Base-by-base conservation (phyloP, 2,329 filamentous ascomycete species). In the Thermothelomyces thermophilus region DNA sequence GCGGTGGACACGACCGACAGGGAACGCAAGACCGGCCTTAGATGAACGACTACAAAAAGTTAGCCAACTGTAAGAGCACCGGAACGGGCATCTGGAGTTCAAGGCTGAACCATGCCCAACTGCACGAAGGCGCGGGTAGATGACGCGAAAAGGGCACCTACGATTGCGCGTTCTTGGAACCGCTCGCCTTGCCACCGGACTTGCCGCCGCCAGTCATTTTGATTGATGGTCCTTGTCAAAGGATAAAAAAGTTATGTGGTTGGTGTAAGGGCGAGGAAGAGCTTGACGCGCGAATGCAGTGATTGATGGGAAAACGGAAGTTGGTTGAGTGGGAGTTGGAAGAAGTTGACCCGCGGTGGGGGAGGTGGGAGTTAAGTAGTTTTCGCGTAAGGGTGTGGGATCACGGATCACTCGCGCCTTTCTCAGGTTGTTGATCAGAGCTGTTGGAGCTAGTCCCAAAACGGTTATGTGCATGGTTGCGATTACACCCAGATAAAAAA, bases 121-220 rank as follows among this genome's bases (percentile, higher is more conserved):
- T n/a, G 11, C 3, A 9, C 26, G 14, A 17, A 14, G 37, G 20
- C 40, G 13, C n/a, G 22, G 19, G 20, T 20, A 8, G n/a, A 37
- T 26, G 54, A 30, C 60, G 48, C 44, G 43, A 40, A 48, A 50
- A 46, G 33, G 28, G 17, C 37, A 56, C 90, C 84, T 78, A 97
- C 93, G 90, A 96, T 82, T 97, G 93, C 69, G 93, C 87, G 81
- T 87, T 95, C 89, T 98, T 98, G 79, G 87, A 86, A 79, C 90
- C 90, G 78, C 87, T 91, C 80, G 91, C 90, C 86, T 97, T 97
- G 84, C 93, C 93, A 76, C 93, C 93, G 78, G 91, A 96, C 79
- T 98, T 98, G 76, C 93, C 93, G 82, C 91, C 91, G 83, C 91
- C 91, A 89, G 93, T 95, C 93, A 98, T 98, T 87, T 88, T 96